Evolutionary conservation across 1,284 basidiomycete species (phyloP).

Genomic region (Ustilago bromivora): DNA sequence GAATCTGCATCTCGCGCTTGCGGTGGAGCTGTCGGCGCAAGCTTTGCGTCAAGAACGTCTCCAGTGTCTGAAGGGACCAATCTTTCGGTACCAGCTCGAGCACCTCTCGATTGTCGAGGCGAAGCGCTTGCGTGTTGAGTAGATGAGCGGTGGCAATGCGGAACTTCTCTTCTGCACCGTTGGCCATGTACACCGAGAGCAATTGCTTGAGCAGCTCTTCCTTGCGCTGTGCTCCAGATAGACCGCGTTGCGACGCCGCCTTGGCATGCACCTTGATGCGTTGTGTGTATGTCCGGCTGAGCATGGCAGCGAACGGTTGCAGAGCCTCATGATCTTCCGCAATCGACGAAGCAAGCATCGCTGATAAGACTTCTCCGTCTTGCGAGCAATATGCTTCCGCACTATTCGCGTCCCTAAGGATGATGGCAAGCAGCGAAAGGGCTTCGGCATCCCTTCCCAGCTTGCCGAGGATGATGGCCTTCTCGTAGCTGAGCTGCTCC

Average conservation of each 20-base stretch:
- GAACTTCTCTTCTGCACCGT: conserved; percentile 47
- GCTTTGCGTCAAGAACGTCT: conserved; percentile 56
- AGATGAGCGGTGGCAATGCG: conserved; percentile 57
- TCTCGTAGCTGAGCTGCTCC: conserved; percentile 42
- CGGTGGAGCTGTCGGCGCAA: conserved; percentile 52
- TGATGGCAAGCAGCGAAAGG: conserved; percentile 50
- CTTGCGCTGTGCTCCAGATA: conserved; percentile 26
- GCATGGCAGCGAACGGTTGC: conserved; percentile 41
- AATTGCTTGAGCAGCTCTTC: conserved; percentile 45
- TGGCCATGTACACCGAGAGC: conserved; percentile 50
- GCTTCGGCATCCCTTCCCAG: conserved; percentile 55
- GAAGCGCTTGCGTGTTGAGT: conserved; percentile 55
- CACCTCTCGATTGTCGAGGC: conserved; percentile 55
- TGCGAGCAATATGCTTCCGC: conserved; percentile 63
- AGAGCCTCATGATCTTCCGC: conserved; percentile 41
- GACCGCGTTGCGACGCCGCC: conserved; percentile 12
- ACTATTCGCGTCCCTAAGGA: conserved; percentile 55
- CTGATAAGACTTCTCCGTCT: conserved; percentile 53
- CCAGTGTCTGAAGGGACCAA: conserved; percentile 57
- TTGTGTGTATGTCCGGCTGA: conserved; percentile 41
- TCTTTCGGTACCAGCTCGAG: conserved; percentile 53
- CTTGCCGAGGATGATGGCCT: conserved; percentile 56
- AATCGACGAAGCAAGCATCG: conserved; percentile 46
- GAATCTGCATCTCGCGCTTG: conserved; percentile 47
- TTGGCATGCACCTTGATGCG: conserved; percentile 39